phyloP scores from a whole-genome alignment of 2,329 filamentous ascomycete genomes.

The Cercospora sp. region DNA sequence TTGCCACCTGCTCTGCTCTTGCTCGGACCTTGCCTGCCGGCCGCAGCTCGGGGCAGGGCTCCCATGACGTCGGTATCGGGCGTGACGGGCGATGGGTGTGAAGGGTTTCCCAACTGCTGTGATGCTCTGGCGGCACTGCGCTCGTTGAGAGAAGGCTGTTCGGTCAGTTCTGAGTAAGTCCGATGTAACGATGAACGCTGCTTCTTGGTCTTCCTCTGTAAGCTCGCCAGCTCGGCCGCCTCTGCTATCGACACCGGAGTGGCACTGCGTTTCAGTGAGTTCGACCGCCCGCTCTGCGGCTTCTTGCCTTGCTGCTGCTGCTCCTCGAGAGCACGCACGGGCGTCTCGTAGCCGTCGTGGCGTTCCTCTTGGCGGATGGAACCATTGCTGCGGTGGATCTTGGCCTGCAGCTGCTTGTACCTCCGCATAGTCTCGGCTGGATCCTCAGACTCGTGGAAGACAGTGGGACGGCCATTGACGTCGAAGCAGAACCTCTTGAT shows the following conservation, averaged over 20 bases:
- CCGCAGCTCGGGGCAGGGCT: slow-evolving; percentile 23
- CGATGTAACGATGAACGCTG: slow-evolving; percentile 44
- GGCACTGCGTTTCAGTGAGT: slow-evolving; percentile 47
- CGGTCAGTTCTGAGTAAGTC: slow-evolving; percentile 33
- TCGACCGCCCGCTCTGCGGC: slow-evolving; percentile 32
- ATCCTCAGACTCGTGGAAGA: slow-evolving; percentile 64
- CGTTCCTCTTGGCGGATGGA: slow-evolving; percentile 32
- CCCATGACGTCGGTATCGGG: slow-evolving; percentile 38
- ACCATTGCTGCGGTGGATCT: slow-evolving; percentile 35
- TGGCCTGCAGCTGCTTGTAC: slow-evolving; percentile 34
- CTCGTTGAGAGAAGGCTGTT: slow-evolving; percentile 35
- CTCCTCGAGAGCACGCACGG: slow-evolving; percentile 24
- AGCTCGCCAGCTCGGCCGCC: slow-evolving; percentile 52
- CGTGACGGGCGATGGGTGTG: slow-evolving; percentile 37
- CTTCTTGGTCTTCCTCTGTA: slow-evolving; percentile 54
- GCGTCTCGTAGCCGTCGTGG: slow-evolving; percentile 33
- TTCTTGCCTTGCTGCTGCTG: slow-evolving; percentile 24
- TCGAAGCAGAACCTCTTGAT: slow-evolving; percentile 77
- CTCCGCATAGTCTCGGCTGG: slow-evolving; percentile 55
- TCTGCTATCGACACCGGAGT: slow-evolving; percentile 58
- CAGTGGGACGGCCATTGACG: slow-evolving; percentile 61
- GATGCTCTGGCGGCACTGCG: slow-evolving; percentile 27
- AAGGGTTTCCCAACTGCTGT: slow-evolving; percentile 25
- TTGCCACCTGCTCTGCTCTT: slow-evolving; percentile 26
- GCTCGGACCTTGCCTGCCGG: slow-evolving; percentile 21